These are phyloP conservation scores for Penicillium canariense DNA, from an alignment of 495 filamentous ascomycete genomes.

Conservation along the genomic window DNA sequence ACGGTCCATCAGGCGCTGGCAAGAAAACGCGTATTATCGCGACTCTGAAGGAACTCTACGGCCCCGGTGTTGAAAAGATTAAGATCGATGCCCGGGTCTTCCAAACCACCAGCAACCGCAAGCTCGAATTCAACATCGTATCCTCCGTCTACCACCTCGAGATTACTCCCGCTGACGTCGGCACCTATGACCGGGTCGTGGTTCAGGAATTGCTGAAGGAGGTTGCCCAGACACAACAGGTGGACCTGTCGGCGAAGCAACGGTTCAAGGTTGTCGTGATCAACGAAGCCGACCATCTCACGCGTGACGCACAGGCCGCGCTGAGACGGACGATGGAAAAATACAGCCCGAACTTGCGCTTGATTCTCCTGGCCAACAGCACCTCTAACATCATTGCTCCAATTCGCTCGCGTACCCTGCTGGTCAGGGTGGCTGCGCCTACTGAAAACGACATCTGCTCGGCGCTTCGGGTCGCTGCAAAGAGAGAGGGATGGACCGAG, in stretches of 20 bases:
- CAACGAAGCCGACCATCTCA: constrained; percentile 97
- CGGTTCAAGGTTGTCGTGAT: constrained; percentile 98
- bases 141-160: constrained; percentile 94
- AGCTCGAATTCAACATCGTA: constrained; percentile 98
- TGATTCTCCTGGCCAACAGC: constrained; percentile 90
- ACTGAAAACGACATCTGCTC: constrained; percentile 77
- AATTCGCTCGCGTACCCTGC: constrained; percentile 81
- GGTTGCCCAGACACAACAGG: constrained; percentile 97
- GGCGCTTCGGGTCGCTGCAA: constrained; percentile 71
- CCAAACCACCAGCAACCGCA: constrained; percentile 91
- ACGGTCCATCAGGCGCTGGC: constrained; percentile 92
- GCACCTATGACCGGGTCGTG: constrained; percentile 91
- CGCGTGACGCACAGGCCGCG: constrained; percentile 91
- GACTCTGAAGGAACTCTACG: constrained; percentile 87
- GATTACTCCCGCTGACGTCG: constrained; percentile 97
- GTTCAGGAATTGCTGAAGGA: constrained; percentile 95
- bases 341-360: constrained; percentile 87
- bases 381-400: constrained; percentile 98
- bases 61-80: constrained; percentile 92
- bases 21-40: constrained; percentile 97
- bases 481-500: constrained; percentile 72
- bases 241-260: constrained; percentile 83
- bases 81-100: constrained; percentile 96
- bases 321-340: constrained; percentile 98
- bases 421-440: constrained; percentile 90